Evolutionary conservation across 2,329 filamentous ascomycete species (phyloP).

Genomic region (Cryphonectria naterciae): DNA sequence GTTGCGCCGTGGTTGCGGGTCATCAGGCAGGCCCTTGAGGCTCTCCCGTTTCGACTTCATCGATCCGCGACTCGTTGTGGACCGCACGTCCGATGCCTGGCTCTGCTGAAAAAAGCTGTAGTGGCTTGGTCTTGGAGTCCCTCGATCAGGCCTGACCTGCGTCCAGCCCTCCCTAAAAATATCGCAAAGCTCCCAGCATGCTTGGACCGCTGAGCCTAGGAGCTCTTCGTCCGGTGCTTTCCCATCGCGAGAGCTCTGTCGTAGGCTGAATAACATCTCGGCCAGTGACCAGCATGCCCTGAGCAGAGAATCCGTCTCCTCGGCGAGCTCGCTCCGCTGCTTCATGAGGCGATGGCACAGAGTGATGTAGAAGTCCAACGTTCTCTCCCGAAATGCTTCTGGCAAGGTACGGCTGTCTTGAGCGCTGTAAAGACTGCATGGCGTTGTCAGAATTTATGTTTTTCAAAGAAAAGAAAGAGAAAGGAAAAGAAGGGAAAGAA

Average conservation of each 20-base stretch:
- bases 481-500: neutral
- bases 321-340: constrained; percentile 75
- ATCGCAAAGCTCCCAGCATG: constrained; percentile 93
- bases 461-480: neutral
- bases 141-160: constrained; percentile 81
- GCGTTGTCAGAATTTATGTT: constrained; percentile 34
- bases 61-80: constrained; percentile 52
- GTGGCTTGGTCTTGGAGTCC: constrained; percentile 82
- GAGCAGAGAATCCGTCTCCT: constrained; percentile 83
- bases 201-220: constrained; percentile 83
- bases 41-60: constrained; percentile 58
- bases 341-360: constrained; percentile 97
- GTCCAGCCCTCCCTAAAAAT: constrained; percentile 93
- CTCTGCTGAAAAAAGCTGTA: constrained; percentile 67
- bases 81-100: constrained; percentile 43
- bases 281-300: constrained; percentile 88
- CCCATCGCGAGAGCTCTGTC: constrained; percentile 78
- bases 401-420: constrained; percentile 80
- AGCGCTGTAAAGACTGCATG: constrained; percentile 76
- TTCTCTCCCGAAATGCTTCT: constrained; percentile 85
- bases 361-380: constrained; percentile 92
- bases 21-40: constrained; percentile 52
- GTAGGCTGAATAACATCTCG: constrained; percentile 89
- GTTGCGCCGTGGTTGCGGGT: constrained; percentile 44
- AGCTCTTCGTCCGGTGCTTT: constrained; percentile 79